Base-by-base conservation (phyloP, 805 yeast genomes). In the Yarrowia bubula region DNA sequence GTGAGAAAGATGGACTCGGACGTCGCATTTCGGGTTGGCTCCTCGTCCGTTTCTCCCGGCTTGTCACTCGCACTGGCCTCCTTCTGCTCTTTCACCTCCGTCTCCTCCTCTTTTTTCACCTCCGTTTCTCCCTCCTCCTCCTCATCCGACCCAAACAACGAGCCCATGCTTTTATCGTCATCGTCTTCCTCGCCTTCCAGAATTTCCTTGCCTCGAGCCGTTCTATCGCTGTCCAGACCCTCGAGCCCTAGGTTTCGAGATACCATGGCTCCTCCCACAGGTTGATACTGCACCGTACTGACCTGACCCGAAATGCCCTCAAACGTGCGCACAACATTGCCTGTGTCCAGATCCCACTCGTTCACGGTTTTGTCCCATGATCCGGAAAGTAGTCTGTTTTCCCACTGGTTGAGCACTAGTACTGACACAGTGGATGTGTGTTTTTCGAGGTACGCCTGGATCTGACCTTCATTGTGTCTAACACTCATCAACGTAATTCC, bases 321-420 rank as follows among this genome's bases (percentile, higher is more conserved):
- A 71, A 80, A 90, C 32, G 80, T 74, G 11, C 80, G 80, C 2
- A 79, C 71, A 9, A 79, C 73, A 15, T 78, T 75, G 1, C 98
- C 97, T 0, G 88, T 83, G 69, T 90, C 82, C 67, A 95, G 78
- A 75, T 95, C 99, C 97, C 98, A 93, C 68, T 87, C 84, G 7
- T 85, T 74, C 1, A 93, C 81, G 18, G 83, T 79, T 75, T 84
- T 88, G 77, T 95, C 99, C 99, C 98, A 95, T 15, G 91, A 83
- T 0, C 97, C 98, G 61, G 95, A 86, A 17, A 93, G 70, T 55
- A 92, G 86, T 50, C 78, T 76, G 50, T 82, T 82, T 70, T 93
- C 93, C 8, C 76, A 76, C 38, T 80, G 77, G 72, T 86, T 89
- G 65, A 95, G 78, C 65, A 79, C 78, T 44, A 93, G 75, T 15